These are phyloP conservation scores for Penicillium waksmanii DNA, from an alignment of 495 filamentous ascomycete species.

Conservation along the genomic window DNA sequence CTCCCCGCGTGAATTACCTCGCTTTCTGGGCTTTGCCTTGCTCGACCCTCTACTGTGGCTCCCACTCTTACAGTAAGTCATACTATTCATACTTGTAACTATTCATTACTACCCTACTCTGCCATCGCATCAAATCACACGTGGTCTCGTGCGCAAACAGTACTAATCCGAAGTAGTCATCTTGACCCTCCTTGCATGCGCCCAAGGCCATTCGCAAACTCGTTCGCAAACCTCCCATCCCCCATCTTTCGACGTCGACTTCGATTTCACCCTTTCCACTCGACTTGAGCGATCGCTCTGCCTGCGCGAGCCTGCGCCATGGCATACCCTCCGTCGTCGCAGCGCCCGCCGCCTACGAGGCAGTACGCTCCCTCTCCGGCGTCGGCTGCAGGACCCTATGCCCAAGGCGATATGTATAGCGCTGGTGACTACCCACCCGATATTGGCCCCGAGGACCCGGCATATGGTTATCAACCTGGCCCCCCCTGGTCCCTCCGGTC, in stretches of 20 bases:
- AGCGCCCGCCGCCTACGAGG: slow-evolving; percentile 54
- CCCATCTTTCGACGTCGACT: background rate
- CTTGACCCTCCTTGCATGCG: slow-evolving; percentile 30
- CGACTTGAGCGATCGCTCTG: background rate
- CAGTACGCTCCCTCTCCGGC: slow-evolving; percentile 51
- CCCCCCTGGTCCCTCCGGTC: slow-evolving; percentile 48
- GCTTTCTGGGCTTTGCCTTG: background rate
- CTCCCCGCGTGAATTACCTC: slow-evolving; percentile 9
- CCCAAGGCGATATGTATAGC: slow-evolving; percentile 54
- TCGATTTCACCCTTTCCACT: background rate
- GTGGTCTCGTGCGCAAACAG: slow-evolving; percentile 1
- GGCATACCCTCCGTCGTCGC: slow-evolving; percentile 38
- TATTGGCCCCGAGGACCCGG: slow-evolving; percentile 52
- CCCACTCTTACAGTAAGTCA: background rate
- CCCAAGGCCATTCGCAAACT: slow-evolving; percentile 9
- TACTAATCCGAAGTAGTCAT: slow-evolving; percentile 5
- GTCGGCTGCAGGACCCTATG: slow-evolving; percentile 38
- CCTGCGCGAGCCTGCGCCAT: slow-evolving; percentile 25
- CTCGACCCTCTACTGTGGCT: background rate
- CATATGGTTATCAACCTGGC: slow-evolving; percentile 35
- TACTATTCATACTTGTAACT: too few relatives aligned
- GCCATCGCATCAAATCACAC: background rate
- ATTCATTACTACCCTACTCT: background rate
- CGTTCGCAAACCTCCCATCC: background rate
- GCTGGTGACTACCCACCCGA: slow-evolving; percentile 43